Percentiles rank a stretch among this genome's conserved stretches.
phyloP scores from a whole-genome alignment of 2,329 filamentous ascomycete genomes.

The Cercospora zeae-maydis region DNA sequence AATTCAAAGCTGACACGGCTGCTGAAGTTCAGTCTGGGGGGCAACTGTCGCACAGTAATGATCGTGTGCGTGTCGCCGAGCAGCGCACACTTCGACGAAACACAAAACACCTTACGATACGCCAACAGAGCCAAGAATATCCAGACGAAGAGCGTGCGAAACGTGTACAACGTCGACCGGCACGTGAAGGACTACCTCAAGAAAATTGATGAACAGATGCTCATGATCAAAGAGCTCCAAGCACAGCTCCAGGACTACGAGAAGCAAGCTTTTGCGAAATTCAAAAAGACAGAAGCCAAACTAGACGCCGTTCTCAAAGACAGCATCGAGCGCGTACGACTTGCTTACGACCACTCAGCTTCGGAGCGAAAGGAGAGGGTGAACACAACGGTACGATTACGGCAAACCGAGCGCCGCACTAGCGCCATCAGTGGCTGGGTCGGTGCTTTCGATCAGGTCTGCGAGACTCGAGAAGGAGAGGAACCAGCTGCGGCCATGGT shows the following conservation, averaged over 20 bases:
- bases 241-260: constrained; percentile 89
- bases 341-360: constrained; percentile 76
- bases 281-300: constrained; percentile 86
- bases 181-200: constrained; percentile 99
- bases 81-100: constrained; percentile 95
- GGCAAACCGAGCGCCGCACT: constrained; percentile 80
- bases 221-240: constrained; percentile 92
- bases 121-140: constrained; percentile 99
- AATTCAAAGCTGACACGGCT: constrained; percentile 96
- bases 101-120: constrained; percentile 94
- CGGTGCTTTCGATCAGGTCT: constrained; percentile 80
- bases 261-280: constrained; percentile 75
- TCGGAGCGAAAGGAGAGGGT: constrained; percentile 75
- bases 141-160: constrained; percentile 98
- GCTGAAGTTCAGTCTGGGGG: constrained; percentile 93
- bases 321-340: constrained; percentile 72
- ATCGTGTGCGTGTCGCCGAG: constrained; percentile 97
- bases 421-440: constrained; percentile 87
- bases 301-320: constrained; percentile 71
- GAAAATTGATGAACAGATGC: constrained; percentile 98
- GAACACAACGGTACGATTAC: constrained; percentile 74
- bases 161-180: constrained; percentile 97
- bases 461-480: constrained; percentile 66
- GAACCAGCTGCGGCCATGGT: constrained; percentile 63
- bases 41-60: constrained; percentile 99